Percentiles rank a stretch among this genome's conserved stretches.
phyloP scores from a whole-genome alignment of 441 rosid species.

The Adansonia grandidieri region DNA sequence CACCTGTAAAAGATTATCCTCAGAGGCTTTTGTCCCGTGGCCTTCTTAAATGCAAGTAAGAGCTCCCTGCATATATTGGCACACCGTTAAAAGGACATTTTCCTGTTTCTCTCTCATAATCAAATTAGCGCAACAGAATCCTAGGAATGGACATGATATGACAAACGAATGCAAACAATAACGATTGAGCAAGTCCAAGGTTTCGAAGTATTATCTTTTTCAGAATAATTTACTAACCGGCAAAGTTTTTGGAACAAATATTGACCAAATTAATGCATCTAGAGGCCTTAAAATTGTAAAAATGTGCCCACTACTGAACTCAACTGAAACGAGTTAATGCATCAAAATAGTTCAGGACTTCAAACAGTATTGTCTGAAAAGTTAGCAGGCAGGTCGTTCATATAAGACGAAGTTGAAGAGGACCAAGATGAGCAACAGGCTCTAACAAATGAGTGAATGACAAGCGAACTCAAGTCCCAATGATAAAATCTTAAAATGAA shows the following conservation, averaged over 20 bases:
- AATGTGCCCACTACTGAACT: background rate
- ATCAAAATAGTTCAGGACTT: background rate
- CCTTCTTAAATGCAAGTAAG: slow-evolving; percentile 36
- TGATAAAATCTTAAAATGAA: background rate
- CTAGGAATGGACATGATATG: background rate
- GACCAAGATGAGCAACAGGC: too few relatives aligned
- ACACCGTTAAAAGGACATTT: background rate
- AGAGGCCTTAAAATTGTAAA: background rate
- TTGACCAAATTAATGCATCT: too few relatives aligned
- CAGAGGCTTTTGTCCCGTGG: slow-evolving; percentile 43
- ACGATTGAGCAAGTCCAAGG: background rate
- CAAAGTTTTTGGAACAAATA: background rate
- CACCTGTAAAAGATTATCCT: slow-evolving; percentile 44
- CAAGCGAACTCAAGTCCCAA: background rate
- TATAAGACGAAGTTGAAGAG: background rate
- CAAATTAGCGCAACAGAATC: background rate
- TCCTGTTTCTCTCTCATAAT: background rate
- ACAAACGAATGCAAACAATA: background rate
- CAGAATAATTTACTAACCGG: background rate
- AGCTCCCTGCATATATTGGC: slow-evolving; percentile 36
- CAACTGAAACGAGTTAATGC: background rate
- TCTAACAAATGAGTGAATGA: background rate
- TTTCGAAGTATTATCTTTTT: background rate
- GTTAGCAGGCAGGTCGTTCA: background rate
- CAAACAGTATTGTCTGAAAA: background rate